Evolutionary conservation across 106 monocot genomes (phyloP), one percentile per base, ranked within the genome.

Genomic region (Apostasia ramifera): DNA sequence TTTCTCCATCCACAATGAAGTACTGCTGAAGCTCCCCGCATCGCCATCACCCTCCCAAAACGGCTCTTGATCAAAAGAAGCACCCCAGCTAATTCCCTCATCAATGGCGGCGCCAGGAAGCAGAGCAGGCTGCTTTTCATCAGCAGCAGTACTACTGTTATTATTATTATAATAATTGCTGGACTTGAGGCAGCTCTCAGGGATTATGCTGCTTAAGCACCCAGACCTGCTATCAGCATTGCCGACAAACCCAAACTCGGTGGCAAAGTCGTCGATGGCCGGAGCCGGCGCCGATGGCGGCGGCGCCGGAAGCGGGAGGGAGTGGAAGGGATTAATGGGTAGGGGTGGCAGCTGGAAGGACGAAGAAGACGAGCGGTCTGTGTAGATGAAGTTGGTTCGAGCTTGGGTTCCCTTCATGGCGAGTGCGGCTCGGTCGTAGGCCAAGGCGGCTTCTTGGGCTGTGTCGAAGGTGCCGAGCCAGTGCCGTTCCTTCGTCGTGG

Each of bases 401-500:
- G 84, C 84, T 71, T 82, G 84, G 6, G 79, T 62, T 1, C 84
- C 88, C 47, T 79, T 88, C 84, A 88, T 88, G 56, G 84, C 74
- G 67, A 84, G 76, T 38, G 88, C 88, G 39, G 88, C 88, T 51
- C 81, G 73, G 55, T 88, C 88, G 55, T 88, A 88, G 38, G 88
- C 88, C 39, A 88, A 53, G 14, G 88, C 88, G 11, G 88, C 88
- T 59, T 88, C 88, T 12, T 88, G 88, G n/a, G 88, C 84, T 5
- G 88, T 88, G 71, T 88, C 88, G 55, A 88, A 88, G 37, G 88
- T 88, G 6, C 88, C 88, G 9, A 88, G 84, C 88, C 88, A 84
- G 58, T 88, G 88, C 66, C 88, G 59, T 42, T 84, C 88, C 44
- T 88, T 88, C 5, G 88, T 88, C 1, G 88, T 70, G 4, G 88